A percentile compares a stretch with the other conserved stretches of the same genome.
These are phyloP conservation scores for Agrocybe chaxingu DNA, from an alignment of 768 basidiomycete genomes.

Conservation along the genomic window DNA sequence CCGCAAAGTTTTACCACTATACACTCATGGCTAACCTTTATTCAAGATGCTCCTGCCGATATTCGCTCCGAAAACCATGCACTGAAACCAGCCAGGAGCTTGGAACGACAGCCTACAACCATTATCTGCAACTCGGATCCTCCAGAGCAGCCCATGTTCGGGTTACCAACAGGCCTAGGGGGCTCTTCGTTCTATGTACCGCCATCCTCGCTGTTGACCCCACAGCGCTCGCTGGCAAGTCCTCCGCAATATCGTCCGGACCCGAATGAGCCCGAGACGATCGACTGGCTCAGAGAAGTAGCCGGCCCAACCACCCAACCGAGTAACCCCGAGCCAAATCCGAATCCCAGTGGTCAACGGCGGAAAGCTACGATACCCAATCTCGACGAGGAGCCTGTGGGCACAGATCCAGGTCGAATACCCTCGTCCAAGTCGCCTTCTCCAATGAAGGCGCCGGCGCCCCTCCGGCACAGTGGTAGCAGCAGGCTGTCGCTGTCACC, in stretches of 20 bases:
- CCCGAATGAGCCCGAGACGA: too few species aligned
- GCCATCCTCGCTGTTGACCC: conserved; percentile 6
- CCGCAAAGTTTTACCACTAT: background rate
- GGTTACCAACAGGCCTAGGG: conserved; percentile 29
- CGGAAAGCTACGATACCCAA: background rate
- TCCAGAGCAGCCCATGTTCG: conserved; percentile 23
- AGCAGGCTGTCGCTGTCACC: conserved; percentile 32
- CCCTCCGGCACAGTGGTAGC: conserved; percentile 13
- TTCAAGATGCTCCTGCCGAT: conserved; percentile 6
- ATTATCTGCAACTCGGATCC: conserved; percentile 12
- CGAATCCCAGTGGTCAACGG: too few species aligned
- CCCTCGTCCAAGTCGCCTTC: conserved; percentile 61
- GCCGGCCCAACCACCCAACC: too few species aligned
- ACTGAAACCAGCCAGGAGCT: conserved; percentile 6
- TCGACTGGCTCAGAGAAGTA: too few species aligned
- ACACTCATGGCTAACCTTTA: background rate
- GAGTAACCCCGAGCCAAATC: too few species aligned
- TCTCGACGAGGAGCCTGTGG: background rate
- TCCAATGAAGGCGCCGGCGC: conserved; percentile 42
- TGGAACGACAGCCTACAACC: conserved; percentile 17
- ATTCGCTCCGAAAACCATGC: background rate
- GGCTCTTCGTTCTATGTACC: conserved; percentile 10
- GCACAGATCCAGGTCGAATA: conserved; percentile 27
- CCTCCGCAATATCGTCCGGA: too few species aligned
- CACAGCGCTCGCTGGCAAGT: too few species aligned